Evolutionary conservation across 2,329 filamentous ascomycete genomes (phyloP).

Genomic region (Aureobasidium sp.): DNA sequence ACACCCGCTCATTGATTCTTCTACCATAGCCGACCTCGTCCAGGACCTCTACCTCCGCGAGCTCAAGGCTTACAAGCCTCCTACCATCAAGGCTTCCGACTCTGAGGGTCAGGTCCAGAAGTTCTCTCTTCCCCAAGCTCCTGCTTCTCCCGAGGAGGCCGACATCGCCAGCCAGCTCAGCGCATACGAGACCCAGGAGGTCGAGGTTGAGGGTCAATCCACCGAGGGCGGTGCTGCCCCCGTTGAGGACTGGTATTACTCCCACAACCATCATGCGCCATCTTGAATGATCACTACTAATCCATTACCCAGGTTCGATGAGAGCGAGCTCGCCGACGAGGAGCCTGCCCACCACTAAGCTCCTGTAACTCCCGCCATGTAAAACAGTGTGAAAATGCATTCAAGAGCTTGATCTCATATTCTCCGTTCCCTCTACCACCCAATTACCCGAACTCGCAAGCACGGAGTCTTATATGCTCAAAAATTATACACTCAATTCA

Average conservation of each 20-base stretch:
- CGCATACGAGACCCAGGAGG: constrained; percentile 88
- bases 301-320: constrained; percentile 15
- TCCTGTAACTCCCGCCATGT: constrained; percentile 29
- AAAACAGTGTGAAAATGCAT: constrained; percentile 13
- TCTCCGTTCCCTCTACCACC: neutral
- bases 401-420: constrained; percentile 9
- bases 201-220: constrained; percentile 88
- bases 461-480: neutral
- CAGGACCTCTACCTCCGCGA: constrained; percentile 97
- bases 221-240: constrained; percentile 56
- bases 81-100: constrained; percentile 76
- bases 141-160: constrained; percentile 84
- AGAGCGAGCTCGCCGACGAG: constrained; percentile 17
- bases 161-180: constrained; percentile 87
- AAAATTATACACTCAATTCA: neutral
- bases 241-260: constrained; percentile 45
- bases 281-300: neutral
- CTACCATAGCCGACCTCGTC: constrained; percentile 76
- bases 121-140: constrained; percentile 73
- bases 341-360: constrained; percentile 18
- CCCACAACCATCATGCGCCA: constrained; percentile 33
- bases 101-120: constrained; percentile 85
- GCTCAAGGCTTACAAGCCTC: constrained; percentile 89
- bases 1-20: constrained; percentile 11
- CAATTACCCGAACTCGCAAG: too few relatives aligned